Conservation (phyloP, 164 flowering plant genomes). For the Vitis rotundifolia region DNA sequence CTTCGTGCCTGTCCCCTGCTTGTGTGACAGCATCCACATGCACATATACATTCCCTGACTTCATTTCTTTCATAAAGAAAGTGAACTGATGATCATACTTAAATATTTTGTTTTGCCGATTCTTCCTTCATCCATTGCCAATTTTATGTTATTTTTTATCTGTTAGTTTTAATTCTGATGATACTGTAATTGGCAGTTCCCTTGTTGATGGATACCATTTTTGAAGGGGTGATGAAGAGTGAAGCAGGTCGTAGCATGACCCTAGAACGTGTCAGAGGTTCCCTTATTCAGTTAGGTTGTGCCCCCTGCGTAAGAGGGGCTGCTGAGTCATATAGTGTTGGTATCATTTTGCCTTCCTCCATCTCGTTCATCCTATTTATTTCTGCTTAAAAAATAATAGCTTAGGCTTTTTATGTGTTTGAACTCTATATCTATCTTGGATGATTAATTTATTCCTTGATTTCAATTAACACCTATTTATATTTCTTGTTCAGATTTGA, state of each 20-base stretch:
- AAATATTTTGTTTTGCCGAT: background rate
- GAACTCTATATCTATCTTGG: background rate
- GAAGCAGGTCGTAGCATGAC: slow-evolving; percentile 72
- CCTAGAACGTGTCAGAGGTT: slow-evolving; percentile 60
- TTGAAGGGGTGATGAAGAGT: slow-evolving; percentile 70
- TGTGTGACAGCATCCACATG: too few species aligned
- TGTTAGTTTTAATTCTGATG: background rate
- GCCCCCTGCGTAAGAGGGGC: slow-evolving; percentile 26
- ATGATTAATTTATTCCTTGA: background rate
- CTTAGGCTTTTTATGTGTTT: background rate
- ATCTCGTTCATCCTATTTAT: background rate
- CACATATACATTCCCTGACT: too few species aligned
- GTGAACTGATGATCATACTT: too few species aligned
- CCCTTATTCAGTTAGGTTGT: slow-evolving; percentile 61
- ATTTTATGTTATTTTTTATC: background rate
- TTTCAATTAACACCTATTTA: background rate
- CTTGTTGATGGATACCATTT: slow-evolving; percentile 56
- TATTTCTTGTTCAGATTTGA: slow-evolving; percentile 50
- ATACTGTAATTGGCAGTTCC: slow-evolving; percentile 52
- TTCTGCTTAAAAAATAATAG: background rate
- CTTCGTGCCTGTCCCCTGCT: too few species aligned
- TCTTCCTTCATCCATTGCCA: background rate
- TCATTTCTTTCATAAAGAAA: too few species aligned
- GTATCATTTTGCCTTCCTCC: slow-evolving; percentile 33
- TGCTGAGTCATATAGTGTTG: slow-evolving; percentile 56